phyloP scores from a whole-genome alignment of 106 monocot species.

The Acanthochlamys bracteata region DNA sequence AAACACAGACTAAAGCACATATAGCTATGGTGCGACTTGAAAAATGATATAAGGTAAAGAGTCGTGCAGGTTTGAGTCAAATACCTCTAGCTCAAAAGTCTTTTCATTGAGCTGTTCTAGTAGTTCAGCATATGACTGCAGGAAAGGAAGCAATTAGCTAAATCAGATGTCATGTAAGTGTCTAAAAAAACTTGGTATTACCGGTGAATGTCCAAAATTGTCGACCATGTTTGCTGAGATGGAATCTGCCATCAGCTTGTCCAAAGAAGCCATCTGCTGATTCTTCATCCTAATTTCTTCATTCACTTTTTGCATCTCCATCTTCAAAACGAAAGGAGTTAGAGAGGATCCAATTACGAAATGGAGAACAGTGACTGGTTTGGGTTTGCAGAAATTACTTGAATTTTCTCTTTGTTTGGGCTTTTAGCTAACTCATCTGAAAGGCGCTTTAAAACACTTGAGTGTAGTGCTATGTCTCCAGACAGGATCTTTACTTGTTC shows the following conservation, averaged over 20 bases:
- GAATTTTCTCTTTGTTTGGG: conserved; percentile 68
- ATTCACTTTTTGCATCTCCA: conserved; percentile 66
- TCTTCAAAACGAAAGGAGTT: conserved; percentile 24
- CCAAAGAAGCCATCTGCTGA: conserved; percentile 64
- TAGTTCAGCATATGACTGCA: conserved; percentile 68
- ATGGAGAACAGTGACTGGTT: not conserved
- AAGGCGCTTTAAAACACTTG: conserved; percentile 79
- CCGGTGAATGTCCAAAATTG: conserved; percentile 37
- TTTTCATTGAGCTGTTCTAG: conserved; percentile 57
- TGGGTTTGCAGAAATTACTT: conserved; percentile 30
- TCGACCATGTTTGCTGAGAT: conserved; percentile 31
- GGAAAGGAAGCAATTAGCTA: conserved; percentile 8
- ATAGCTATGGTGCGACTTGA: not conserved
- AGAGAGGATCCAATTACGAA: not conserved
- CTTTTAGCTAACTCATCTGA: conserved; percentile 64
- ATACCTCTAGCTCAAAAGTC: conserved; percentile 90
- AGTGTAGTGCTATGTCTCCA: conserved; percentile 83
- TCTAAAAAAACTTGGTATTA: conserved; percentile 7
- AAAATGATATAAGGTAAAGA: not conserved
- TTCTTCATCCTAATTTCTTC: conserved; percentile 71
- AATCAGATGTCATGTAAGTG: not conserved
- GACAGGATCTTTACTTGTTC: conserved; percentile 96
- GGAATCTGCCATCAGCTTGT: conserved; percentile 61
- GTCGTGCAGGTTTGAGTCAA: not conserved
- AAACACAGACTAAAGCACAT: not conserved